phyloP scores from a whole-genome alignment of 257 asterid genomes.

The Rauvolfia tetraphylla region DNA sequence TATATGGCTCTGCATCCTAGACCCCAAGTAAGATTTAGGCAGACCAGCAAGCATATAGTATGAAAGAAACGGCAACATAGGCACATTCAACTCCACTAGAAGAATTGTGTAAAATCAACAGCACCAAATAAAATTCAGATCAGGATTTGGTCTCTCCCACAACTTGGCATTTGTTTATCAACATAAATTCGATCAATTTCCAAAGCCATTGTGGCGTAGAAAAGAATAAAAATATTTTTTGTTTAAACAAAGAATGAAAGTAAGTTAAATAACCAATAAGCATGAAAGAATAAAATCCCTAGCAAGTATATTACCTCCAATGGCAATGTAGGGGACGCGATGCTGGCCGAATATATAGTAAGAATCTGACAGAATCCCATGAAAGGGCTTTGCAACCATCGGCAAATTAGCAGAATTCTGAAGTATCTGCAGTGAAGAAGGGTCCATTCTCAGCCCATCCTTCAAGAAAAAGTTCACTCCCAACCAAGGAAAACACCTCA shows the following conservation, averaged over 20 bases:
- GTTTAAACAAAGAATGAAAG: no score
- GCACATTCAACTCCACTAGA: not conserved
- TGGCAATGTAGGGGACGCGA: conserved; percentile 83
- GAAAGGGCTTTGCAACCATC: conserved; percentile 90
- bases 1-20: not conserved
- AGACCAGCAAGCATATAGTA: not conserved
- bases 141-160: not conserved
- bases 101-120: not conserved
- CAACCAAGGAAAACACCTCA: conserved; percentile 97
- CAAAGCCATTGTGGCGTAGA: not conserved
- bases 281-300: not conserved
- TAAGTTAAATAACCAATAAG: not conserved
- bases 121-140: not conserved
- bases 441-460: conserved; percentile 75
- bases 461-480: conserved; percentile 84
- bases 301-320: conserved; percentile 42
- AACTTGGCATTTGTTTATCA: not conserved
- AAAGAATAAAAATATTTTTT: no score
- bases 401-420: conserved; percentile 90
- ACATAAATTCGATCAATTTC: not conserved
- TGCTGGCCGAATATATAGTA: conserved; percentile 82
- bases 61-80: not conserved
- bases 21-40: not conserved
- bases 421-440: conserved; percentile 84
- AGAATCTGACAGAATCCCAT: conserved; percentile 85